Conservation (phyloP, 768 basidiomycete genomes). For the Podaxis mareebaensis region DNA sequence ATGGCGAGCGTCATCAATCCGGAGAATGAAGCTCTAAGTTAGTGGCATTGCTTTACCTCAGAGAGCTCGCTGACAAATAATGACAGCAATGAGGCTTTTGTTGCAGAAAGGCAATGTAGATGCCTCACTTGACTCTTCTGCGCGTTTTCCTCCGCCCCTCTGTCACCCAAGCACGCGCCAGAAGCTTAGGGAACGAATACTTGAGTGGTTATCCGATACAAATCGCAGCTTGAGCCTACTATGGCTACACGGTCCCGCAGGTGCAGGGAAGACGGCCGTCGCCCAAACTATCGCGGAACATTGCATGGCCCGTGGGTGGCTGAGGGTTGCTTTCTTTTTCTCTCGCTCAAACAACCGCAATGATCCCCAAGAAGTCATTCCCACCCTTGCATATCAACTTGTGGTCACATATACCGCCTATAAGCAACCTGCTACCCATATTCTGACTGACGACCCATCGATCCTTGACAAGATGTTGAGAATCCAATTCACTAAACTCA, state of each 20-base stretch:
- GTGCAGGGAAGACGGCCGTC: slow-evolving; percentile 12
- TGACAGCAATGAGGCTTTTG: not conserved
- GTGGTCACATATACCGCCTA: not conserved
- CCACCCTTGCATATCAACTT: slow-evolving; percentile 11
- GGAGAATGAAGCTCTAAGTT: not conserved
- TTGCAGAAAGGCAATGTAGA: not conserved
- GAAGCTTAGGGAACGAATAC: not conserved
- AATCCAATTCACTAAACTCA: slow-evolving; percentile 1
- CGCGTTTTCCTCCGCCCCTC: not conserved
- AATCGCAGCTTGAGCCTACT: not conserved
- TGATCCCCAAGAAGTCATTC: not conserved
- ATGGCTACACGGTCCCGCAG: slow-evolving; percentile 13
- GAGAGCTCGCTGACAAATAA: not conserved
- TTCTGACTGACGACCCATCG: not conserved
- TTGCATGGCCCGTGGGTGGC: not conserved
- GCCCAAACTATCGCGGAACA: slow-evolving; percentile 1
- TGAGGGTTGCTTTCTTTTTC: slow-evolving; percentile 8
- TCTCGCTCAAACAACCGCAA: not conserved
- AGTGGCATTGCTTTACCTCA: not conserved
- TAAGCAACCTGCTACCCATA: not conserved
- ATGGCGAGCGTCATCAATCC: not conserved
- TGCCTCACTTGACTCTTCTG: not conserved
- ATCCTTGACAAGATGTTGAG: slow-evolving; percentile 7
- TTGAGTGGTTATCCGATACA: not conserved
- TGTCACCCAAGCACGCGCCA: not conserved